These are phyloP conservation scores for Bruguiera parviflora DNA, from an alignment of 345 rosid species.

Conservation along the genomic window DNA sequence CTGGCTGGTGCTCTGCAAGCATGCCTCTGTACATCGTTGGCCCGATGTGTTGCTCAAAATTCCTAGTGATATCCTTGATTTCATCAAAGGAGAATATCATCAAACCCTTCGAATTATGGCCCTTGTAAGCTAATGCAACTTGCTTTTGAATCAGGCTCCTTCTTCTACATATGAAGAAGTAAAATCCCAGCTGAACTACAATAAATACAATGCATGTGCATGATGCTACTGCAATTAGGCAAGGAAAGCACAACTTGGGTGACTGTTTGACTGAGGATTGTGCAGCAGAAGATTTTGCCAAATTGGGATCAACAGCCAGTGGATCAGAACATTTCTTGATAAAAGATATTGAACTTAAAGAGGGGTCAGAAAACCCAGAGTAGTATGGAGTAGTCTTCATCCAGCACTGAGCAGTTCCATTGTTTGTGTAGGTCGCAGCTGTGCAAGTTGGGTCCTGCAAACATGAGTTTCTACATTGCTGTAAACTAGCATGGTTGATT, in stretches of 20 bases:
- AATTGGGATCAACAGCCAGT: constrained; percentile 51
- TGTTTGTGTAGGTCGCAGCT: constrained; percentile 60
- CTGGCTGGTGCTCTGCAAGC: constrained; percentile 46
- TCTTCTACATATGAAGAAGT: constrained; percentile 45
- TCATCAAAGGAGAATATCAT: constrained; percentile 53
- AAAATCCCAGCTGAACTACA: constrained; percentile 47
- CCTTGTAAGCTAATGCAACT: constrained; percentile 37
- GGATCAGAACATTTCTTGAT: constrained; percentile 71
- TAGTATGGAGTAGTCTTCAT: constrained; percentile 47
- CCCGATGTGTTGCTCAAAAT: constrained; percentile 57
- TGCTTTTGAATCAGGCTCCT: constrained; percentile 40
- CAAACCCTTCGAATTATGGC: constrained; percentile 51
- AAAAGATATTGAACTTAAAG: constrained; percentile 54
- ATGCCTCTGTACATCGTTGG: constrained; percentile 56
- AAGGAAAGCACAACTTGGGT: constrained; percentile 43
- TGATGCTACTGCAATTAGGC: constrained; percentile 56
- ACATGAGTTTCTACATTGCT: constrained; percentile 54
- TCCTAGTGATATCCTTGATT: constrained; percentile 51
- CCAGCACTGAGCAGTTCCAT: constrained; percentile 49
- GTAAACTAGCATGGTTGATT: constrained; percentile 37
- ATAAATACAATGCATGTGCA: constrained; percentile 45
- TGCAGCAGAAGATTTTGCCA: constrained; percentile 19
- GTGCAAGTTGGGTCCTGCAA: constrained; percentile 40
- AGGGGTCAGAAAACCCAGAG: constrained; percentile 67
- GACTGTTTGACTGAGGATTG: constrained; percentile 25